These are phyloP conservation scores for Populus alba DNA, from an alignment of 345 rosid genomes.

Conservation along the genomic window DNA sequence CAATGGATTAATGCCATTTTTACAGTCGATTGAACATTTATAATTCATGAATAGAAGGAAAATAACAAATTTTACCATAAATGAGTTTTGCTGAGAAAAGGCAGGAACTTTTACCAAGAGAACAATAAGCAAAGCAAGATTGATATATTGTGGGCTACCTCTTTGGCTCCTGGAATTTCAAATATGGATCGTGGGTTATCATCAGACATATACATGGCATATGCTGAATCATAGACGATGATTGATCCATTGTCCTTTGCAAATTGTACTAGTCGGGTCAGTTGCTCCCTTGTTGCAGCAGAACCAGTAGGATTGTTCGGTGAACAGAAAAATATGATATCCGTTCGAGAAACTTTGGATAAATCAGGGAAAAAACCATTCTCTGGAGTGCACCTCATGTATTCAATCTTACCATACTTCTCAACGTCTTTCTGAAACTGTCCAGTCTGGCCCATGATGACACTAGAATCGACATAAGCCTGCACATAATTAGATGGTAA, in stretches of 20 bases:
- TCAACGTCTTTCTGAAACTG: constrained; percentile 57
- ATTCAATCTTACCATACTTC: constrained; percentile 73
- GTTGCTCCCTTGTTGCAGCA: constrained; percentile 86
- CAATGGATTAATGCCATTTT: too few relatives aligned
- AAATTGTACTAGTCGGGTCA: constrained; percentile 64
- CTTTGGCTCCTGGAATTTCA: constrained; percentile 97
- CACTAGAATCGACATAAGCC: constrained; percentile 98
- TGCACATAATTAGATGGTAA: constrained; percentile 25
- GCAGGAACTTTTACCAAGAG: too few relatives aligned
- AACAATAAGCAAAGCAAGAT: background rate
- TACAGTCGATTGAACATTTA: too few relatives aligned
- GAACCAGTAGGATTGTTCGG: constrained; percentile 97
- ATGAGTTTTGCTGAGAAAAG: too few relatives aligned
- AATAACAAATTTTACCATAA: too few relatives aligned
- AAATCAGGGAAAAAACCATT: constrained; percentile 95
- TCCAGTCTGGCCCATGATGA: constrained; percentile 93
- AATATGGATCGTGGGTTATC: constrained; percentile 82
- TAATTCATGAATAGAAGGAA: too few relatives aligned
- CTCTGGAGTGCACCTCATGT: constrained; percentile 94
- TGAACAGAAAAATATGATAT: constrained; percentile 90
- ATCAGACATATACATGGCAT: constrained; percentile 83
- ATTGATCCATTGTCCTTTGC: constrained; percentile 93
- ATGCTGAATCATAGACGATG: constrained; percentile 89
- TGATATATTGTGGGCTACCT: constrained; percentile 41
- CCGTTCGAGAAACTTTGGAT: constrained; percentile 63